Evolutionary conservation across 306 rosid species (phyloP), one percentile per base, ranked within the genome.

Genomic region (Cajanus cajan): DNA sequence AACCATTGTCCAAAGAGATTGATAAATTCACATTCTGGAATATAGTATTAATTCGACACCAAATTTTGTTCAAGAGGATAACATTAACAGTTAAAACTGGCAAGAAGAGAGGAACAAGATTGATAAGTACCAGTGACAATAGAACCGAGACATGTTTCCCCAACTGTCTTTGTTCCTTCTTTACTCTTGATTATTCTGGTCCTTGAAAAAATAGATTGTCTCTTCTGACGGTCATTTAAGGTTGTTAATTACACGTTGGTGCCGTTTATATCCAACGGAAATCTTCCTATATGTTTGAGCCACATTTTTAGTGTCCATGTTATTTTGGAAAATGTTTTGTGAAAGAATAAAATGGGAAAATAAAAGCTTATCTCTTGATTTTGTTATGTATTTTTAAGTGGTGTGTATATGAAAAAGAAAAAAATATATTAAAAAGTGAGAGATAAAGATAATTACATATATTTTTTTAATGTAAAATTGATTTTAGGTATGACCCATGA

Each of bases 101-200:
- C 88, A 85, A 71, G n/a, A 76, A 80, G 80, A 80, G 79, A 76
- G 83, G 86, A 83, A 68, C 68, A 75, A 80, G 86, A 68, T 83
- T 74, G 82, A 73, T 24, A 82, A 77, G 71, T 84, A 82, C 78
- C 48, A 58, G 78, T 75, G 50, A 66, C 82, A 28, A 86, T 87
- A 21, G 59, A 71, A 73, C 22, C 74, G 59, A 74, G 50, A 59
- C 74, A 62, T 54, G 77, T 71, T 71, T 77, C 78, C 78, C 78
- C 33, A 43, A 58, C 65, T 48, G 69, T 24, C 62, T 54, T 52
- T 52, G 59, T 80, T 73, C 66, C 39, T 66, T 80, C 6, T 7
- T 24, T 16, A 3, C 59, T 50, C 4, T 61, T 68, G 24, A 28
- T 52, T 64, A 36, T 71, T 45, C 52, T 22, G 44, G 8, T 1